Conservation (phyloP, 306 rosid species). For the Fragaria ananassa region DNA sequence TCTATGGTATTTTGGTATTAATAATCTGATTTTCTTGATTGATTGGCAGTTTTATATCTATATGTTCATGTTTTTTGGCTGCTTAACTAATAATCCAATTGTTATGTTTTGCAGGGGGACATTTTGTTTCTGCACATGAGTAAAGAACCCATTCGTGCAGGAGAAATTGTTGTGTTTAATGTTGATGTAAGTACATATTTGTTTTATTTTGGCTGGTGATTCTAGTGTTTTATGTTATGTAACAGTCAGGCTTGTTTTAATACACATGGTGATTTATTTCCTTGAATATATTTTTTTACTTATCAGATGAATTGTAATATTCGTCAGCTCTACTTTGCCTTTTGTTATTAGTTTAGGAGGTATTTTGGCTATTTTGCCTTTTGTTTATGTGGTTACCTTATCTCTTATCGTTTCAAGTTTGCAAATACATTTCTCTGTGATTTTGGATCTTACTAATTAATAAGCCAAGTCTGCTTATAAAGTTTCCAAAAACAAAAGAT, state of each 20-base stretch:
- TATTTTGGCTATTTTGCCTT: no score
- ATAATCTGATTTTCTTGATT: not conserved
- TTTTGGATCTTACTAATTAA: not conserved
- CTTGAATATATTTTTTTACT: not conserved
- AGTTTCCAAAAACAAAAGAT: no score
- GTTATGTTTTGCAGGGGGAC: conserved; percentile 60
- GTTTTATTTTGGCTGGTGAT: not conserved
- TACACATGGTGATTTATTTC: not conserved
- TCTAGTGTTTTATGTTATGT: not conserved
- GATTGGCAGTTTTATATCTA: not conserved
- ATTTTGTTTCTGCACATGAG: conserved; percentile 90
- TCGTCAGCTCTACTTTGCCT: not conserved
- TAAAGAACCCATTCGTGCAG: conserved; percentile 88
- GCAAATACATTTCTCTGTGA: not conserved
- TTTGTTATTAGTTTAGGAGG: no score
- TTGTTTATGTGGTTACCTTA: not conserved
- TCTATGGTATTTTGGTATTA: not conserved
- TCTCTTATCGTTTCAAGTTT: not conserved
- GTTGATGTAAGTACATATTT: conserved; percentile 61
- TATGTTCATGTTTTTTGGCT: conserved; percentile 4
- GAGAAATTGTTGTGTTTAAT: conserved; percentile 95
- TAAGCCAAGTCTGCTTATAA: not conserved
- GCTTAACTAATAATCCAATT: conserved; percentile 16
- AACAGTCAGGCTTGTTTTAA: not conserved
- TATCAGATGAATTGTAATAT: not conserved